Evolutionary conservation across 202 grass and related monocot genomes (phyloP).

Genomic region (Thinopyrum obtusiflorum): DNA sequence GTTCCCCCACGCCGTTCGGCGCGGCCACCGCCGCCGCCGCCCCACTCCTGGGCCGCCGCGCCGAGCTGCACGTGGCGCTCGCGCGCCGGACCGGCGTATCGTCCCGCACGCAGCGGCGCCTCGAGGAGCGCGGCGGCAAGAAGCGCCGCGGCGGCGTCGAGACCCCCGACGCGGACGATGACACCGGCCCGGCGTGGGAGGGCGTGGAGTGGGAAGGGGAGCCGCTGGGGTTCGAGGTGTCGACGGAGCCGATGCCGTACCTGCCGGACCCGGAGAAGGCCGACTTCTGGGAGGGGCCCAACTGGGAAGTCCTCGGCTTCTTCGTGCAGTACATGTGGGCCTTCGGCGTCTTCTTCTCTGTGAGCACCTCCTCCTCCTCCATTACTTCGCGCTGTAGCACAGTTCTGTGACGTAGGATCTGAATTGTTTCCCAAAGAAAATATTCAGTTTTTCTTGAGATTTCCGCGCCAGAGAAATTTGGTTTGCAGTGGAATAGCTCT

Average conservation of each 20-base stretch:
- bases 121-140: slow-evolving; percentile 76
- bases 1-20: slow-evolving; percentile 45
- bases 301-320: slow-evolving; percentile 76
- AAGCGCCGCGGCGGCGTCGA: slow-evolving; percentile 53
- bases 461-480: background rate
- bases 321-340: slow-evolving; percentile 91
- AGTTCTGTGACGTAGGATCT: background rate
- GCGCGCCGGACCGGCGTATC: slow-evolving; percentile 75
- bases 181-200: background rate
- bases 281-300: slow-evolving; percentile 72
- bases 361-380: slow-evolving; percentile 40
- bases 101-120: slow-evolving; percentile 77
- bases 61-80: slow-evolving; percentile 46
- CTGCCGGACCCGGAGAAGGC: slow-evolving; percentile 52
- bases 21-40: slow-evolving; percentile 10
- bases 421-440: background rate
- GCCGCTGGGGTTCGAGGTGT: slow-evolving; percentile 63
- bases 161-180: slow-evolving; percentile 36
- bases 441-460: background rate
- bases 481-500: background rate
- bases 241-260: slow-evolving; percentile 80
- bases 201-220: slow-evolving; percentile 43
- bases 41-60: slow-evolving; percentile 16
- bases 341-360: slow-evolving; percentile 86
- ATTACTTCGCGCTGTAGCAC: background rate